Base-by-base conservation (phyloP, 768 basidiomycete species). In the Leccinellum albellum region DNA sequence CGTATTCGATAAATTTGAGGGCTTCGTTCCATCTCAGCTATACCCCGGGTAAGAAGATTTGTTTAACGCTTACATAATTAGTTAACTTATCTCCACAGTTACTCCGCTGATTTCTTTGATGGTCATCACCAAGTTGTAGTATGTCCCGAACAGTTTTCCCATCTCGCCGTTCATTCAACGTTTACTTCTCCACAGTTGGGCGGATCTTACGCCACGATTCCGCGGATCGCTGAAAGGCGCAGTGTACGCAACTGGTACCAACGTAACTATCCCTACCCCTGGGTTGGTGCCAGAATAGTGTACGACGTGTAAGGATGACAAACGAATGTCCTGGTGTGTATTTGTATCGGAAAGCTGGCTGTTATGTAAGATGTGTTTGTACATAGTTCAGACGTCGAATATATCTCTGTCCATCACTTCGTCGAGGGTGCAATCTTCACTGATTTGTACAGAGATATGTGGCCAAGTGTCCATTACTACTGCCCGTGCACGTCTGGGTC, bases 101-200 rank as follows among this genome's bases (percentile, higher is more conserved):
- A 88, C 64, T 91, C 91, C 17, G 78, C 77, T 59, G 96, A 98
- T 74, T 98, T 98, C 75, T 94, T 93, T 70, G 97, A 98, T 71
- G 82, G 77, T 6, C 80, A 83, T 63, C 92, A 99, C 70, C 84
- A 85, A 51, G 85, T 95, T 26, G 92, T 97, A 70, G 90, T 95
- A 76, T 62, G 92, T 85, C 15, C 28, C 26, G 15, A 17, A 14
- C 10, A 21, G 24, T 20, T 48, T 0, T 46, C 33, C 6, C 15
- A 13, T 49, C 17, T 20, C 33, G 0, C 23, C 45, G 20, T 40
- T 24, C 20, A 12, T 51, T 61, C 15, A 51, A 21, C 26, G 15
- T 47, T 37, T 54, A 37, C 61, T 42, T 42, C n/a, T 20, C 35
- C 40, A 45, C 53, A 97, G 94, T 74, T 98, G 45, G 96, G 96